A percentile compares a stretch with the other conserved stretches of the same genome.
Evolutionary conservation across 2,329 filamentous ascomycete species (phyloP).

Genomic region (Trichoderma atrobrunneum): DNA sequence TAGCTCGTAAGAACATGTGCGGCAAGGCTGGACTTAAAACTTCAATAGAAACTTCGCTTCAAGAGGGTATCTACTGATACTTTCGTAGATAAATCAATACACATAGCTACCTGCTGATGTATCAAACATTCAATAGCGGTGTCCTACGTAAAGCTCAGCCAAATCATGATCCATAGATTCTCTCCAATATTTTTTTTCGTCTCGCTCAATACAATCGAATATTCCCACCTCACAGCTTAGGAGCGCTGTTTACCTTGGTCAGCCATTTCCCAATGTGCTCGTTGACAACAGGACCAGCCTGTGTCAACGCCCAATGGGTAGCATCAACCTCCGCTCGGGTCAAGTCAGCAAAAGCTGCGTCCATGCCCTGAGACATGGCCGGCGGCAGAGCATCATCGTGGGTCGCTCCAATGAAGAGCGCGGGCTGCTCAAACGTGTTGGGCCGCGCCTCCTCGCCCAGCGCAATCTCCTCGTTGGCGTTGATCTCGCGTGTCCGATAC

Average conservation of each 20-base stretch:
- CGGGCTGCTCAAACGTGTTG: conserved; percentile 53
- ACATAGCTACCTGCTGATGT: neutral
- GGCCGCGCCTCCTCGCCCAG: conserved; percentile 56
- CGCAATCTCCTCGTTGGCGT: conserved; percentile 70
- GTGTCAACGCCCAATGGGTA: conserved; percentile 79
- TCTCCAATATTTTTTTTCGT: neutral
- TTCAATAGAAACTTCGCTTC: neutral
- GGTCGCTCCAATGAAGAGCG: conserved; percentile 71
- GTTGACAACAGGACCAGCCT: conserved; percentile 71
- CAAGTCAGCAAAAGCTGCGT: conserved; percentile 60
- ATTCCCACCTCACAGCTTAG: conserved; percentile 27
- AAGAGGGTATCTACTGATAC: neutral
- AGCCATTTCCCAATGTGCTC: conserved; percentile 65
- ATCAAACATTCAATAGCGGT: neutral
- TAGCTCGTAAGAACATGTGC: neutral
- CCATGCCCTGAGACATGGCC: conserved; percentile 70
- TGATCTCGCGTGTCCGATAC: conserved; percentile 74
- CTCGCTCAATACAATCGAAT: neutral
- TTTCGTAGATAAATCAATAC: neutral
- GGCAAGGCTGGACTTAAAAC: neutral
- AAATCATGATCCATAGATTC: neutral
- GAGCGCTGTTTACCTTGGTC: conserved; percentile 33
- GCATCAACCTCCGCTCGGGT: conserved; percentile 64
- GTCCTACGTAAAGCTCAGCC: neutral
- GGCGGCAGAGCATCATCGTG: conserved; percentile 71